Evolutionary conservation across 805 yeast species (phyloP), one percentile per base, ranked within the genome.

Genomic region (Zygosaccharomyces bailii): DNA sequence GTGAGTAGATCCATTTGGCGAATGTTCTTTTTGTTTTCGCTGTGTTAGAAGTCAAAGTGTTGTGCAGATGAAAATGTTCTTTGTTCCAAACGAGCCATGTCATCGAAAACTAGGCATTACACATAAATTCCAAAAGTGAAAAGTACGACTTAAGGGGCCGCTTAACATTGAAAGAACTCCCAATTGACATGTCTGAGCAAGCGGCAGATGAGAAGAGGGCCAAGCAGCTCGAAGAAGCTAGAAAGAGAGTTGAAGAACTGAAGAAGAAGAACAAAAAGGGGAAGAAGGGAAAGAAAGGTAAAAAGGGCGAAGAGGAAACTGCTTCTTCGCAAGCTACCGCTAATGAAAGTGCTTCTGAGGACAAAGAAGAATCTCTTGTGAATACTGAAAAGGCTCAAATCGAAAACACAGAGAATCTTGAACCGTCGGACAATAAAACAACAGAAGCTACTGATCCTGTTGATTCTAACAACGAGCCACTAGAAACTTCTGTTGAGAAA

Each of bases 141-240:
- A 33, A 33, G 36, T 14, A 33, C 24, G 8, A 19, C 2, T 33
- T 11, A 6, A 18, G 20, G 13, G 31, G 13, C 14, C 4, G 14
- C 13, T 27, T 10, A 27, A 11, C 5, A 3, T n/a, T n/a, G 4
- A 4, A n/a, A 27, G 16, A 11, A 14, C 8, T 29, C 17, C 31
- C 45, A 20, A 19, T 30, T 34, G 18, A 18, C 2, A 60, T 59
- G 65, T 49, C 60, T 27, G 71, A 65, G 27, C 50, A 60, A 29
- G 61, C 61, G 10, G 68, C 60, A 20, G 71, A 67, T 14, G 63
- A 58, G 35, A 55, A 59, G 17, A 74, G 80, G 50, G 79, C 76
- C 39, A 85, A 80, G 57, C 78, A 80, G 60, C 69, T 86, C 39
- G 88, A 82, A 51, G 84, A 83, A 2, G 93, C 91, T 4, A 75